Percentiles rank a stretch among this genome's conserved stretches.
Evolutionary conservation across 306 rosid genomes (phyloP).

Genomic region (Trichosanthes cucumerina): DNA sequence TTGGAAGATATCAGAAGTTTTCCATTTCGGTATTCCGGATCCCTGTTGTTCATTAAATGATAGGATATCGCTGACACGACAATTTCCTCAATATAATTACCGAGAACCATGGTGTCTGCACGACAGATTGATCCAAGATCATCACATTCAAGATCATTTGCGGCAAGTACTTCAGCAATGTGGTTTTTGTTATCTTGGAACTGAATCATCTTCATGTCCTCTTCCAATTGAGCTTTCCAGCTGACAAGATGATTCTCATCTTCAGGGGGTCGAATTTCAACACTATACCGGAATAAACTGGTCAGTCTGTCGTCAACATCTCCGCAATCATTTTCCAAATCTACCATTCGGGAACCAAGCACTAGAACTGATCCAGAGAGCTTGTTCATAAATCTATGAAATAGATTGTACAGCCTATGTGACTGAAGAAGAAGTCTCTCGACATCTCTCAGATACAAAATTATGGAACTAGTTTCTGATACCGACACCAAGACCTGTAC

Average conservation of each 20-base stretch:
- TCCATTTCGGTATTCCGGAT: slow-evolving; percentile 84
- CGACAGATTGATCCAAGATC: slow-evolving; percentile 59
- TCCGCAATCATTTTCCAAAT: slow-evolving; percentile 29
- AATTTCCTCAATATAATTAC: slow-evolving; percentile 68
- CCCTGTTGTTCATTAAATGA: slow-evolving; percentile 52
- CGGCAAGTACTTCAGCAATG: slow-evolving; percentile 74
- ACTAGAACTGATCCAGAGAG: slow-evolving; percentile 70
- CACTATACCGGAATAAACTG: slow-evolving; percentile 50
- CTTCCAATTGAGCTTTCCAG: slow-evolving; percentile 73
- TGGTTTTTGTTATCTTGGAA: slow-evolving; percentile 79
- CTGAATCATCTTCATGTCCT: slow-evolving; percentile 56
- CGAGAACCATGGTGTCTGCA: slow-evolving; percentile 49
- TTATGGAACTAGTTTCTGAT: slow-evolving; percentile 61
- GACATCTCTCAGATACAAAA: slow-evolving; percentile 68
- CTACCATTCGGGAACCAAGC: slow-evolving; percentile 59
- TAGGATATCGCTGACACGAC: slow-evolving; percentile 65
- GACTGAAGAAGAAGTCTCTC: slow-evolving; percentile 65
- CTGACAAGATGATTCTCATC: slow-evolving; percentile 45
- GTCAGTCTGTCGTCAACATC: slow-evolving; percentile 50
- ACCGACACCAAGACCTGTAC: slow-evolving; percentile 62
- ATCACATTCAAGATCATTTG: slow-evolving; percentile 76
- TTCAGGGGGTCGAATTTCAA: slow-evolving; percentile 53
- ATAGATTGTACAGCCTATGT: slow-evolving; percentile 49
- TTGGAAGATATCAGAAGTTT: slow-evolving; percentile 72
- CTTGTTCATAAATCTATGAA: slow-evolving; percentile 56